A percentile compares a stretch with the other conserved stretches of the same genome.
Evolutionary conservation across 2,329 filamentous ascomycete species (phyloP).

Genomic region (Aspergillus fischeri): DNA sequence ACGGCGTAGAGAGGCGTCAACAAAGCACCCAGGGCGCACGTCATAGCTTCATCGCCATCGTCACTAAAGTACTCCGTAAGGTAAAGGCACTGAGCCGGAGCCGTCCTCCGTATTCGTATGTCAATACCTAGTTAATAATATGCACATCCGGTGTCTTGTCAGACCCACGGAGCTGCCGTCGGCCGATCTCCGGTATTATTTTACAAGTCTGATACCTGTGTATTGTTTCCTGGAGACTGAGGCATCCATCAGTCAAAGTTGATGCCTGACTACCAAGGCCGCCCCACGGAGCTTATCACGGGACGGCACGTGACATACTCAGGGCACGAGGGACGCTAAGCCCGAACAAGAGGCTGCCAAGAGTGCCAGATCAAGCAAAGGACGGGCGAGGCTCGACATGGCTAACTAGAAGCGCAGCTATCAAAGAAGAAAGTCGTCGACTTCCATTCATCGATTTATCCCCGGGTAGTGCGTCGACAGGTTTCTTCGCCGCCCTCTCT

Average conservation of each 20-base stretch:
- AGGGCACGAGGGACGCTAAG: conserved; percentile 6
- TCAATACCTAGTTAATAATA: no score
- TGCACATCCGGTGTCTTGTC: no score
- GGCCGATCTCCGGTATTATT: neutral
- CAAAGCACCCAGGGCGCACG: neutral
- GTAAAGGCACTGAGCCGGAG: no score
- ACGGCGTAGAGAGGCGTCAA: neutral
- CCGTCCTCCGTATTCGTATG: no score
- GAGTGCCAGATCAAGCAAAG: conserved; percentile 16
- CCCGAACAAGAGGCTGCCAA: conserved; percentile 6
- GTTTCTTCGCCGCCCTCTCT: conserved; percentile 18
- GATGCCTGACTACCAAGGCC: neutral
- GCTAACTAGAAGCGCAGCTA: neutral
- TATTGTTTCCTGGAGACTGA: neutral
- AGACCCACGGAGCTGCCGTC: neutral
- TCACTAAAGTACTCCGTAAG: no score
- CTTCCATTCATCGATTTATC: no score
- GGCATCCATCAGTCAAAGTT: neutral
- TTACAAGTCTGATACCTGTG: neutral
- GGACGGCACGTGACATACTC: neutral
- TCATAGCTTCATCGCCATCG: neutral
- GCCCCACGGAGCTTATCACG: neutral
- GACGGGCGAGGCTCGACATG: conserved; percentile 14
- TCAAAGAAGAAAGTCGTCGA: neutral
- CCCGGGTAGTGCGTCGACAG: conserved; percentile 11